These are phyloP conservation scores for Phtheirospermum japonicum DNA, from an alignment of 257 asterid genomes.

Conservation along the genomic window DNA sequence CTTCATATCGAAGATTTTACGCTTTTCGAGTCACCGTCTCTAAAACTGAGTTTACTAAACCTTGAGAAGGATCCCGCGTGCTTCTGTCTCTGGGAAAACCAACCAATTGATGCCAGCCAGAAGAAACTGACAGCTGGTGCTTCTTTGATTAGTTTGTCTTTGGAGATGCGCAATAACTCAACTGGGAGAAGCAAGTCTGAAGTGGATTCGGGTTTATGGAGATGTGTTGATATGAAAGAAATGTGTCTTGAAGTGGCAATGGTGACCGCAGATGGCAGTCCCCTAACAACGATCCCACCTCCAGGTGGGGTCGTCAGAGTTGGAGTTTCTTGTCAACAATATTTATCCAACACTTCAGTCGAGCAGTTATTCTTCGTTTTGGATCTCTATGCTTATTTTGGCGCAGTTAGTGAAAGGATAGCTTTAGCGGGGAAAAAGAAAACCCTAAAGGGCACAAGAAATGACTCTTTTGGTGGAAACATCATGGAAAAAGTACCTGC, in stretches of 20 bases:
- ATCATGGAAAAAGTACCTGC: conserved; percentile 68
- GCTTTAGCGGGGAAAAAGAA: conserved; percentile 55
- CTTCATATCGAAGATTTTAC: conserved; percentile 73
- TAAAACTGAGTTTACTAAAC: conserved; percentile 57
- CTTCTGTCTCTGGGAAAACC: conserved; percentile 91
- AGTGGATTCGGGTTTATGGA: conserved; percentile 55
- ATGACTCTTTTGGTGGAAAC: conserved; percentile 47
- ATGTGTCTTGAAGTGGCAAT: conserved; percentile 81
- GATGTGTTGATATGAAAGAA: conserved; percentile 79
- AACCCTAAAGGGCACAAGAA: conserved; percentile 36
- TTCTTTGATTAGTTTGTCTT: conserved; percentile 68
- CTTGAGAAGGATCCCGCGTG: conserved; percentile 94
- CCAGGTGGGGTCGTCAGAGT: conserved; percentile 90
- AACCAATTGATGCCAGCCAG: conserved; percentile 95
- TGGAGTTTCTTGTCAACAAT: conserved; percentile 86
- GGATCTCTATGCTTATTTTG: conserved; percentile 75
- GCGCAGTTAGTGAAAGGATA: conserved; percentile 71
- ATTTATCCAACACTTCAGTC: conserved; percentile 76
- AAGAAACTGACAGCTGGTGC: conserved; percentile 69
- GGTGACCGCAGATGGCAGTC: conserved; percentile 97
- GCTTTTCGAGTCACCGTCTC: conserved; percentile 78
- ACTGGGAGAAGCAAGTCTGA: conserved; percentile 35
- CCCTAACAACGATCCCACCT: conserved; percentile 78
- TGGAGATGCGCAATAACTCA: conserved; percentile 52
- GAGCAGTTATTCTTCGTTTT: conserved; percentile 91